Percentiles rank a stretch among this genome's conserved stretches.
Conservation (phyloP, 768 basidiomycete species). For the Kwoniella sp. region DNA sequence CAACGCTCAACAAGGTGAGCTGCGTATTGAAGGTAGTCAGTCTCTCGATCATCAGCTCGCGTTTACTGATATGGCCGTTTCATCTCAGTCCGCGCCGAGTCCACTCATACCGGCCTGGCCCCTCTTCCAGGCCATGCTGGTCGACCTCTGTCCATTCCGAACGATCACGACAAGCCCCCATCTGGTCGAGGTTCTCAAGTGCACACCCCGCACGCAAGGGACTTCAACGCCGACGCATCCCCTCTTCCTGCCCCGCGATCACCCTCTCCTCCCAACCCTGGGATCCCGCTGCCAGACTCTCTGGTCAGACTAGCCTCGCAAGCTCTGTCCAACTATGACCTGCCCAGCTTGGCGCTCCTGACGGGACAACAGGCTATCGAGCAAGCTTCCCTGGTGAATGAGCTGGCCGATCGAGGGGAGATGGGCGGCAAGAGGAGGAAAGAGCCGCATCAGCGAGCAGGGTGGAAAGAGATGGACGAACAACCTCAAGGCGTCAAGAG, state of each 20-base stretch:
- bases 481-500: constrained; percentile 11
- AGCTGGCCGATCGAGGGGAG: constrained; percentile 32
- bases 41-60: constrained; percentile 6
- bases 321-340: not conserved
- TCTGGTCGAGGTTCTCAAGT: not conserved
- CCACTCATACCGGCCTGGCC: not conserved
- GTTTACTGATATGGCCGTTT: not conserved
- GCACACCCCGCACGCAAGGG: not conserved
- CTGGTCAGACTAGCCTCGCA: constrained; percentile 12
- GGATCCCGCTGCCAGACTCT: constrained; percentile 9
- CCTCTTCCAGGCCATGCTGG: constrained; percentile 5
- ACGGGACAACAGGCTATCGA: constrained; percentile 13
- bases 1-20: constrained; percentile 1
- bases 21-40: not conserved
- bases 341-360: not conserved
- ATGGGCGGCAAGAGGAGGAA: constrained; percentile 52
- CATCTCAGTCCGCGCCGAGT: constrained; percentile 7
- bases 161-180: not conserved
- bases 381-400: not conserved
- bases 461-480: constrained; percentile 49
- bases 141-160: not conserved
- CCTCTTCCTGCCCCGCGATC: constrained; percentile 4
- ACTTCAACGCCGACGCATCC: not conserved
- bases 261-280: constrained; percentile 5
- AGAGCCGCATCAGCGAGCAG: constrained; percentile 40